Evolutionary conservation across 441 rosid genomes (phyloP).

Genomic region (Biscutella auriculata): DNA sequence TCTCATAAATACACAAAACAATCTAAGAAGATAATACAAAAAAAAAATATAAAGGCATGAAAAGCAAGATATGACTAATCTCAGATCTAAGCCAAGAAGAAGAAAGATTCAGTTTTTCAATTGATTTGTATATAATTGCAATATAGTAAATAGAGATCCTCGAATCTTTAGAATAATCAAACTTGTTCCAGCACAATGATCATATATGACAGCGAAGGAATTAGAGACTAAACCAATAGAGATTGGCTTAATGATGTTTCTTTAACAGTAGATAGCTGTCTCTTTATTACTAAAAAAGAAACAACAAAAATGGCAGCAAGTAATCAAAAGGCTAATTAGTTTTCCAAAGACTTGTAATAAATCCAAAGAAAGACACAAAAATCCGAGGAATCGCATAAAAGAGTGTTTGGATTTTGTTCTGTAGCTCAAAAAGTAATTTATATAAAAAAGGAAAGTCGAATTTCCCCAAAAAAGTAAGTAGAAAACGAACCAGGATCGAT

Average conservation of each 20-base stretch:
- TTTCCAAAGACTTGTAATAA: no score
- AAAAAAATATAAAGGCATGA: not conserved
- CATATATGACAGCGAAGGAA: not conserved
- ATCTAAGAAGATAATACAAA: not conserved
- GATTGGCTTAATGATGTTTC: no score
- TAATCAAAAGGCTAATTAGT: no score
- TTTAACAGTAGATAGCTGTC: no score
- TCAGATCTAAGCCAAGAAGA: constrained; percentile 12
- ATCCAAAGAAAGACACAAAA: not conserved
- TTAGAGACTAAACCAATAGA: not conserved
- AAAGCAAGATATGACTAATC: not conserved
- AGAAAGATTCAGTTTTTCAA: not conserved
- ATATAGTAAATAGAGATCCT: no score
- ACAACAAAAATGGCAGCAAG: no score
- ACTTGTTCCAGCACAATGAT: not conserved
- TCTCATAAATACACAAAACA: not conserved
- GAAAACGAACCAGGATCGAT: constrained; percentile 63
- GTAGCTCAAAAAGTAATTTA: not conserved
- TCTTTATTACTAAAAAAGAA: no score
- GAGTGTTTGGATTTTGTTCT: constrained; percentile 6
- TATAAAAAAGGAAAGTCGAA: not conserved
- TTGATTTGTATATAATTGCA: not conserved
- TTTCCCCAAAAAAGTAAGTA: no score
- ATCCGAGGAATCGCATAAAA: not conserved
- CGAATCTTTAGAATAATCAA: not conserved